Conservation (phyloP, 106 monocot species). For the Amphibolis antarctica region DNA sequence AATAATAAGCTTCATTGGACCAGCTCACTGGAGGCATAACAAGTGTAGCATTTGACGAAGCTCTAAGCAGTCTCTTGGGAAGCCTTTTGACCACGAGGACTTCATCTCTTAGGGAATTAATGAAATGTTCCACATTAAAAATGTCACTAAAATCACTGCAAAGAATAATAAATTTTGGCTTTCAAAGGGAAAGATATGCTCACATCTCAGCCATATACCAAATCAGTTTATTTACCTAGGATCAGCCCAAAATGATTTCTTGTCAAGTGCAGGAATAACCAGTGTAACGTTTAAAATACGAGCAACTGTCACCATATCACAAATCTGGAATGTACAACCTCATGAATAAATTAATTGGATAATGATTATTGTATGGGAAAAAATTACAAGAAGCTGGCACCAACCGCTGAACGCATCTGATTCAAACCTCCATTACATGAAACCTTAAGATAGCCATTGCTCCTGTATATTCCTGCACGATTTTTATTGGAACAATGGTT, state of each 20-base stretch:
- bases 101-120: slow-evolving; percentile 70
- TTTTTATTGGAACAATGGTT: background rate
- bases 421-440: slow-evolving; percentile 97
- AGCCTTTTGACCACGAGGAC: slow-evolving; percentile 67
- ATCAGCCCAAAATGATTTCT: slow-evolving; percentile 96
- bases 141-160: slow-evolving; percentile 81
- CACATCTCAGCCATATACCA: background rate
- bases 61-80: slow-evolving; percentile 39
- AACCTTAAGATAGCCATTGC: slow-evolving; percentile 80
- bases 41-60: slow-evolving; percentile 20
- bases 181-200: background rate
- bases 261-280: slow-evolving; percentile 89
- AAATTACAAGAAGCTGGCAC: slow-evolving; percentile 7
- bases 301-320: slow-evolving; percentile 92
- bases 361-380: background rate
- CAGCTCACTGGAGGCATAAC: slow-evolving; percentile 82
- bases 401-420: slow-evolving; percentile 91
- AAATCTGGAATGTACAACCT: slow-evolving; percentile 46
- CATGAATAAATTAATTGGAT: slow-evolving; percentile 7
- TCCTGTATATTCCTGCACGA: slow-evolving; percentile 66
- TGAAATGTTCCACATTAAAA: slow-evolving; percentile 86
- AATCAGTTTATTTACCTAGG: slow-evolving; percentile 40
- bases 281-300: slow-evolving; percentile 72
- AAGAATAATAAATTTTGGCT: slow-evolving; percentile 2
- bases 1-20: slow-evolving; percentile 88